phyloP scores from a whole-genome alignment of 208 protist species.

The Trypanosoma mega region DNA sequence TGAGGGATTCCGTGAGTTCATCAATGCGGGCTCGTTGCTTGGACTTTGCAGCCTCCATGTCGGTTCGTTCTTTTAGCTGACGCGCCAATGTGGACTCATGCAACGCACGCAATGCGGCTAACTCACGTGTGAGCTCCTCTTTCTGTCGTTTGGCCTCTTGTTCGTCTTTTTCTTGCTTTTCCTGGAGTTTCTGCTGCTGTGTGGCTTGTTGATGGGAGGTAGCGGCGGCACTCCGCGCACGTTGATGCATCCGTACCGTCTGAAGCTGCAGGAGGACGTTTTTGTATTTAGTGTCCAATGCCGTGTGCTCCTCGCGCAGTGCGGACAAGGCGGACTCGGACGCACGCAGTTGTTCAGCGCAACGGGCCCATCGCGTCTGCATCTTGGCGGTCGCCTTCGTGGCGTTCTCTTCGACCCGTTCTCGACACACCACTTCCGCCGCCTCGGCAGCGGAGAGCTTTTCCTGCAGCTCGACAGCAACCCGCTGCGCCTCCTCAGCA shows the following conservation, averaged over 20 bases:
- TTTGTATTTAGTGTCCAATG: constrained; percentile 26
- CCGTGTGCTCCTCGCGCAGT: constrained; percentile 22
- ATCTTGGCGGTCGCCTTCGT: constrained; percentile 16
- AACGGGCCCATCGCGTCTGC: constrained; percentile 2
- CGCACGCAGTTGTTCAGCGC: constrained; percentile 20
- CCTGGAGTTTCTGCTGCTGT: constrained; percentile 7
- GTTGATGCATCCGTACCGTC: constrained; percentile 17
- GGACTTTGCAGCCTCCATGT: constrained; percentile 18
- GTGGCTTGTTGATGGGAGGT: no score
- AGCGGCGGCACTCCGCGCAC: background rate
- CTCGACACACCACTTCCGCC: no score
- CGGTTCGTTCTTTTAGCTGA: constrained; percentile 29
- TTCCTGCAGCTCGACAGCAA: constrained; percentile 18
- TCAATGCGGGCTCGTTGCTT: constrained; percentile 10
- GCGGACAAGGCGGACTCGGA: constrained; percentile 20
- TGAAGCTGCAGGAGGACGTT: constrained; percentile 35
- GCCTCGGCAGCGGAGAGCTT: constrained; percentile 4
- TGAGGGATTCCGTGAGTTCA: constrained; percentile 13
- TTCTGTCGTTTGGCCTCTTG: background rate
- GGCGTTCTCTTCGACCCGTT: no score
- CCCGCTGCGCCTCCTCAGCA: constrained; percentile 15
- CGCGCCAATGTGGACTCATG: constrained; percentile 25
- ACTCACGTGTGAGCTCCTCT: constrained; percentile 14
- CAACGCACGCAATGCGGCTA: constrained; percentile 15
- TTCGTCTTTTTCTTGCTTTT: constrained; percentile 15